Percentiles rank a stretch among this genome's conserved stretches.
Conservation (phyloP, 2,329 filamentous ascomycete species). For the Alternaria ventricosa region DNA sequence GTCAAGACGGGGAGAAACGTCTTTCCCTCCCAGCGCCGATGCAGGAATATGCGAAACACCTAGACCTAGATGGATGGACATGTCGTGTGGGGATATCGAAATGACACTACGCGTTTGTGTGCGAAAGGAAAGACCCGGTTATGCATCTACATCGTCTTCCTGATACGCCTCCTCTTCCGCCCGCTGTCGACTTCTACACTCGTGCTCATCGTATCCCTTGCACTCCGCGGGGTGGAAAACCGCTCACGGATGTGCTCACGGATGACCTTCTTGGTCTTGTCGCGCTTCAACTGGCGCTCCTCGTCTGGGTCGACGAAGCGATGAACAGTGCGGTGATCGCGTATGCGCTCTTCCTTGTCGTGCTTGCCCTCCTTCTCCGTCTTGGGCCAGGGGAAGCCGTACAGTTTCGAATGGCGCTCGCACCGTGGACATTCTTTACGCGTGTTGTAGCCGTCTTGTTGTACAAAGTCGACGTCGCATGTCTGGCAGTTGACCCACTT, state of each 20-base stretch:
- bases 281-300: constrained; percentile 44
- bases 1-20: neutral
- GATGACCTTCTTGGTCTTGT: constrained; percentile 33
- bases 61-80: neutral
- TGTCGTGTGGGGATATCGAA: neutral
- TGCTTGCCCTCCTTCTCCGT: constrained; percentile 78
- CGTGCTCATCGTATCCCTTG: constrained; percentile 33
- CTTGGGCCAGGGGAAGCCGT: constrained; percentile 95
- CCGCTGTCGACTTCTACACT: constrained; percentile 33
- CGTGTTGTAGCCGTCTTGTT: constrained; percentile 84
- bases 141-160: constrained; percentile 40
- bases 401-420: constrained; percentile 93
- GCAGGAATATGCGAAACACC: neutral
- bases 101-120: neutral
- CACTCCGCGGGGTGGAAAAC: constrained; percentile 37
- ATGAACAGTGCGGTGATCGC: constrained; percentile 87
- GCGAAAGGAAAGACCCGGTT: neutral
- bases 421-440: constrained; percentile 87
- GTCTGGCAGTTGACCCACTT: constrained; percentile 88
- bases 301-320: constrained; percentile 82
- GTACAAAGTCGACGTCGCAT: constrained; percentile 83
- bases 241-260: constrained; percentile 30
- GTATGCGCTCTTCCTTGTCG: constrained; percentile 72
- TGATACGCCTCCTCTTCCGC: constrained; percentile 27
- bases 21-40: neutral